These are phyloP conservation scores for Ambrosia artemisiifolia DNA, from an alignment of 129 eudicot species.

Conservation along the genomic window DNA sequence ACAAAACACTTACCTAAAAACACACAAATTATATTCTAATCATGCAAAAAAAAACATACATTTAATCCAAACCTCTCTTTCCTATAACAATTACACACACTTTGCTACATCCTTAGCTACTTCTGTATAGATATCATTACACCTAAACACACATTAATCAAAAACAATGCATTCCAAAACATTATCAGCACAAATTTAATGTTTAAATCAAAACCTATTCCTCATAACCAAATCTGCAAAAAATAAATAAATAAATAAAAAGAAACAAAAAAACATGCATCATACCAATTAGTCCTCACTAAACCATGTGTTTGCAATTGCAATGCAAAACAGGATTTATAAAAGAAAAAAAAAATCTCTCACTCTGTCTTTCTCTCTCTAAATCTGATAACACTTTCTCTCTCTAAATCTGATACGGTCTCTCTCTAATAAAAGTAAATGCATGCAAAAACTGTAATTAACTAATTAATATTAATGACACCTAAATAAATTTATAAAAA, in stretches of 20 bases:
- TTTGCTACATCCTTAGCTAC: not conserved
- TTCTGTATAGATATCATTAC: no score
- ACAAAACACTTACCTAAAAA: not conserved
- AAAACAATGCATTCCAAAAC: not conserved
- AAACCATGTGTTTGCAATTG: not conserved
- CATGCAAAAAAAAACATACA: no score
- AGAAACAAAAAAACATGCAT: not conserved
- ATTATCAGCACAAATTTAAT: not conserved
- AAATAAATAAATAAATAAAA: no score
- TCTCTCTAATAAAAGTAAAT: not conserved
- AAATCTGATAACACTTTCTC: no score
- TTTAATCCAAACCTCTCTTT: no score
- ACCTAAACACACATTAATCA: not conserved
- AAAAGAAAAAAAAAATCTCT: not conserved
- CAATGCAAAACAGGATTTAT: not conserved
- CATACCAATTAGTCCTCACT: not conserved
- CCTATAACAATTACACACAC: not conserved
- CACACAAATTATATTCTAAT: not conserved
- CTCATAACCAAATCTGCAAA: not conserved
- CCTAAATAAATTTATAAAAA: not conserved
- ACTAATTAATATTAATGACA: not conserved
- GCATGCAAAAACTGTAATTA: not conserved
- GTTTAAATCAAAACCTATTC: not conserved
- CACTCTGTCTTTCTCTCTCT: not conserved
- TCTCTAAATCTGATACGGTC: no score